Evolutionary conservation across 139 green algal species (phyloP).

Genomic region (Micractinium sp.): DNA sequence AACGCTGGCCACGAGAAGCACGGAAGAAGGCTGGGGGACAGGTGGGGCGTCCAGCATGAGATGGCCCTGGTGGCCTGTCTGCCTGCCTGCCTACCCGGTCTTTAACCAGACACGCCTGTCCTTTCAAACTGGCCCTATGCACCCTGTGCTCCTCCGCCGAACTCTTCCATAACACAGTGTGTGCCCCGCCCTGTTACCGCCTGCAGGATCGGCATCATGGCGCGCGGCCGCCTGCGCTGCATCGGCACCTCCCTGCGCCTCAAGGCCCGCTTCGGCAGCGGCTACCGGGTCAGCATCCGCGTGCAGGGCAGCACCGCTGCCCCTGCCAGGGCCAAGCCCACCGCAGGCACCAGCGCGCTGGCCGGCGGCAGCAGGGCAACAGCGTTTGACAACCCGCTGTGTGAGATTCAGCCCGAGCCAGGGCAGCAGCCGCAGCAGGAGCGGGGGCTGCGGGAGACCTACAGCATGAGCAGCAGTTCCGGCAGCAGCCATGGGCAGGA

Average conservation of each 20-base stretch:
- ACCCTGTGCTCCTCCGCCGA: background rate
- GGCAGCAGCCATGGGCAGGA: background rate
- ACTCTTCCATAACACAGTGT: background rate
- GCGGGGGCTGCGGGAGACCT: background rate
- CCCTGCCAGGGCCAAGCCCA: background rate
- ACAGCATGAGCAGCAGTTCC: background rate
- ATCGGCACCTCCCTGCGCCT: slow-evolving; percentile 86
- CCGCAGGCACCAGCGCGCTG: background rate
- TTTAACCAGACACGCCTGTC: too few relatives aligned
- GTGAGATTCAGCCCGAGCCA: background rate
- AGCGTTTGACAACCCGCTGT: background rate
- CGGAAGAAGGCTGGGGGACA: too few relatives aligned
- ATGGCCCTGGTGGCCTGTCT: too few relatives aligned
- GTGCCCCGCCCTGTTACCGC: background rate
- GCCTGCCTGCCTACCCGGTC: too few relatives aligned
- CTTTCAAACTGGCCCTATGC: too few relatives aligned
- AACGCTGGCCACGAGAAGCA: too few relatives aligned
- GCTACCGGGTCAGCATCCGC: slow-evolving; percentile 71
- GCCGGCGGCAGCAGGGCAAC: background rate
- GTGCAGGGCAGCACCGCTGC: slow-evolving; percentile 12
- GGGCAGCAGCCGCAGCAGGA: background rate
- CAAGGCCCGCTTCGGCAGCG: slow-evolving; percentile 89
- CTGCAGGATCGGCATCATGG: slow-evolving; percentile 91
- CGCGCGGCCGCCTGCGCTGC: slow-evolving; percentile 82
- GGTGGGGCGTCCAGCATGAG: too few relatives aligned